These are phyloP conservation scores for Aspergillaceae sp. DNA, from an alignment of 2,329 filamentous ascomycete genomes.

Conservation along the genomic window DNA sequence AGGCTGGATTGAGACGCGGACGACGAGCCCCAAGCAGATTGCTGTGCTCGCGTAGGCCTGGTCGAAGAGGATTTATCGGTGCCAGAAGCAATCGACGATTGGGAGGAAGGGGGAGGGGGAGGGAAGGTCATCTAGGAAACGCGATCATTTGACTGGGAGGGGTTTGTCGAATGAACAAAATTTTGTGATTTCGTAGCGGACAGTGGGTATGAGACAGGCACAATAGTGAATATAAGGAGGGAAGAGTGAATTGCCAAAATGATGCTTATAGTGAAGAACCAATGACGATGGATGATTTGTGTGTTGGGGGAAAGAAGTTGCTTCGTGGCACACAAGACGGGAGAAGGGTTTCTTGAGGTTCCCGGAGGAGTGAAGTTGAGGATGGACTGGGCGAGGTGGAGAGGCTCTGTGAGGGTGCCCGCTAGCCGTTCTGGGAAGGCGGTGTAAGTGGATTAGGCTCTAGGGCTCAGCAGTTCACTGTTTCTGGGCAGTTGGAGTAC, in stretches of 20 bases:
- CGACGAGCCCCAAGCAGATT: constrained; percentile 50
- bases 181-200: constrained; percentile 17
- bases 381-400: constrained; percentile 14
- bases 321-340: constrained; percentile 17
- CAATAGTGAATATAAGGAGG: background rate
- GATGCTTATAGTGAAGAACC: constrained; percentile 9
- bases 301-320: constrained; percentile 12
- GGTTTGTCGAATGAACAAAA: constrained; percentile 22
- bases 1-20: constrained; percentile 46
- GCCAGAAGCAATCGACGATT: constrained; percentile 45
- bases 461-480: too few relatives aligned
- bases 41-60: constrained; percentile 39
- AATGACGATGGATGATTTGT: constrained; percentile 8
- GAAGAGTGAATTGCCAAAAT: constrained; percentile 3
- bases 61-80: constrained; percentile 40
- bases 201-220: background rate
- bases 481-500: too few relatives aligned
- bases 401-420: background rate
- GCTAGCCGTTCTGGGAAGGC: background rate
- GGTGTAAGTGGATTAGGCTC: background rate
- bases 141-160: constrained; percentile 42
- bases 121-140: constrained; percentile 50
- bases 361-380: constrained; percentile 18
- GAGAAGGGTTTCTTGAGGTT: background rate
- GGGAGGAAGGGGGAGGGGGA: constrained; percentile 44